phyloP scores from a whole-genome alignment of 106 monocot species.

The Phalaenopsis equestris region DNA sequence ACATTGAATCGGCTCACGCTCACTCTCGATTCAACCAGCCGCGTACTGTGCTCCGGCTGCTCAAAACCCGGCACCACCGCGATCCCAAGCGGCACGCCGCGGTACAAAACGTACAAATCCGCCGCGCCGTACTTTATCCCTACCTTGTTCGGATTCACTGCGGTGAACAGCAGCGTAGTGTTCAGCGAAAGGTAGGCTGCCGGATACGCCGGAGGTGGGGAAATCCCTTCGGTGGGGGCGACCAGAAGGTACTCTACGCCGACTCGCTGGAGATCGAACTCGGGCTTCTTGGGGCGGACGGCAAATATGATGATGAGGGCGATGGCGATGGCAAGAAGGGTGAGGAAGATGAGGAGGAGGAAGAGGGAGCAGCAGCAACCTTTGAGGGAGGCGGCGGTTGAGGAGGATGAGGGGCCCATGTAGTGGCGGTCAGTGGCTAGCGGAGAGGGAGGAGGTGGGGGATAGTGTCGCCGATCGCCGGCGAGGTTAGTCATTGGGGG shows the following conservation, averaged over 20 bases:
- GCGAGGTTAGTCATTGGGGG: neutral
- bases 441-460: neutral
- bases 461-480: neutral
- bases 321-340: slow-evolving; percentile 50
- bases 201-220: neutral
- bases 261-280: slow-evolving; percentile 61
- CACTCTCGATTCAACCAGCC: slow-evolving; percentile 40
- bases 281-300: slow-evolving; percentile 62
- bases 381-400: slow-evolving; percentile 47
- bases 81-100: slow-evolving; percentile 72
- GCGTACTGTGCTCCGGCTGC: slow-evolving; percentile 55
- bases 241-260: slow-evolving; percentile 67
- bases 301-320: slow-evolving; percentile 56
- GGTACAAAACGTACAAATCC: slow-evolving; percentile 64
- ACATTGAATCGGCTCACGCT: slow-evolving; percentile 58
- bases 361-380: slow-evolving; percentile 91
- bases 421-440: neutral
- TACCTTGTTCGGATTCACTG: slow-evolving; percentile 75
- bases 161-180: slow-evolving; percentile 76
- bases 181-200: slow-evolving; percentile 60
- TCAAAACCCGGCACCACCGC: slow-evolving; percentile 63
- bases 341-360: slow-evolving; percentile 75
- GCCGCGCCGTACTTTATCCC: slow-evolving; percentile 51
- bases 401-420: slow-evolving; percentile 11
- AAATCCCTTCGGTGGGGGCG: slow-evolving; percentile 8